These are phyloP conservation scores for Candolleomyces eurysporus DNA, from an alignment of 768 basidiomycete species.

Conservation along the genomic window DNA sequence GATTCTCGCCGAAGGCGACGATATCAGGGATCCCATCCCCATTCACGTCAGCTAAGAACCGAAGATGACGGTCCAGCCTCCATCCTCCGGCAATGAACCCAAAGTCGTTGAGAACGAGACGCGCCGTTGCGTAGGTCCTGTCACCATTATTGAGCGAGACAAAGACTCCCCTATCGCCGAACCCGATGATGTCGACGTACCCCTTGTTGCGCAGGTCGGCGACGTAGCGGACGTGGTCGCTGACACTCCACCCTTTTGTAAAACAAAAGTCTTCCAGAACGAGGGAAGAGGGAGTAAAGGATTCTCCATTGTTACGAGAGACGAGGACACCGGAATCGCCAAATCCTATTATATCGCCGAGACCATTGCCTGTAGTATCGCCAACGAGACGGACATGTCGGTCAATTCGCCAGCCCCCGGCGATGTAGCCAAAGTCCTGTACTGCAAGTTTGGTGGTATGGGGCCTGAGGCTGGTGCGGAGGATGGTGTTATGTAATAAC, in stretches of 20 bases:
- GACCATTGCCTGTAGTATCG: background rate
- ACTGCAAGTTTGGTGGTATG: background rate
- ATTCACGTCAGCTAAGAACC: constrained; percentile 1
- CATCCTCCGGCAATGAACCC: background rate
- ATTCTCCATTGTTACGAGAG: too few relatives aligned
- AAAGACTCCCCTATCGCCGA: too few relatives aligned
- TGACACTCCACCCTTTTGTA: background rate
- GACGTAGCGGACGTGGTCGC: background rate
- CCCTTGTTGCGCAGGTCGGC: background rate
- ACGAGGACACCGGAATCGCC: too few relatives aligned
- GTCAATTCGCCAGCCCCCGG: background rate
- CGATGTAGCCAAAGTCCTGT: constrained; percentile 2
- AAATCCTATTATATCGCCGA: too few relatives aligned
- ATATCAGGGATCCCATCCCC: constrained; percentile 1
- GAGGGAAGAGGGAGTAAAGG: background rate
- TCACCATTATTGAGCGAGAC: background rate
- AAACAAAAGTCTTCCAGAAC: background rate
- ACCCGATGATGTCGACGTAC: too few relatives aligned
- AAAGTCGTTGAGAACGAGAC: background rate
- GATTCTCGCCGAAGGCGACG: background rate
- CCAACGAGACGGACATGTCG: constrained; percentile 1
- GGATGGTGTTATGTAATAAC: too few relatives aligned
- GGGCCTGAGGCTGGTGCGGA: too few relatives aligned
- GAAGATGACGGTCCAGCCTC: constrained; percentile 1
- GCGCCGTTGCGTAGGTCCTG: background rate